Conservation (phyloP, 2,329 filamentous ascomycete species). For the Scolecobasidium constrictum region DNA sequence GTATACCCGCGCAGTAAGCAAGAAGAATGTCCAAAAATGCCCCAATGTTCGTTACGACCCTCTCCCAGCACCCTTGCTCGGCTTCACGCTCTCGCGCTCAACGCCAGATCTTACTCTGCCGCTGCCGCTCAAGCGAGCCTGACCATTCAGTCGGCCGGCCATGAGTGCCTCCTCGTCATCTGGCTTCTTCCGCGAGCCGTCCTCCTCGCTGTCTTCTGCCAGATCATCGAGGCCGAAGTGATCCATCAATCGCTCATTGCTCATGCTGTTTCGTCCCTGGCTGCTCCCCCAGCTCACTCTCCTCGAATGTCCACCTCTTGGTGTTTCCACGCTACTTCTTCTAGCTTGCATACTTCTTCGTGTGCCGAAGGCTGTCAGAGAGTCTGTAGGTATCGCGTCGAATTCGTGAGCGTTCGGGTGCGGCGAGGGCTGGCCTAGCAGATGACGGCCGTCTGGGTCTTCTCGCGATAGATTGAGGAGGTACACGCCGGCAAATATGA, state of each 20-base stretch:
- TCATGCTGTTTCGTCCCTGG: conserved; percentile 20
- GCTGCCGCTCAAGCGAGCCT: conserved; percentile 9
- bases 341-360: conserved; percentile 87
- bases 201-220: conserved; percentile 50
- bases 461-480: conserved; percentile 88
- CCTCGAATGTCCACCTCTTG: conserved; percentile 47
- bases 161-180: conserved; percentile 8
- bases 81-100: conserved; percentile 1
- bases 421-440: conserved; percentile 34
- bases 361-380: conserved; percentile 79
- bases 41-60: conserved; percentile 11
- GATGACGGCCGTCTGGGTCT: conserved; percentile 69
- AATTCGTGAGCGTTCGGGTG: conserved; percentile 35
- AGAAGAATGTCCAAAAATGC: too few relatives aligned
- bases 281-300: conserved; percentile 43
- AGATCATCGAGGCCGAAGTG: conserved; percentile 73
- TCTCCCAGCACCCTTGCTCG: conserved; percentile 1
- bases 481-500: conserved; percentile 93
- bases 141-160: background rate
- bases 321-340: conserved; percentile 46
- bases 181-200: background rate
- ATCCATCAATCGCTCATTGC: conserved; percentile 71
- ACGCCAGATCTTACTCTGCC: conserved; percentile 7
- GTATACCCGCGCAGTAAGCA: too few relatives aligned
- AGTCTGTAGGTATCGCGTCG: conserved; percentile 83